Percentiles rank a stretch among this genome's conserved stretches.
phyloP scores from a whole-genome alignment of 1,284 basidiomycete species.

The Anthracocystis panici-leucophaei region DNA sequence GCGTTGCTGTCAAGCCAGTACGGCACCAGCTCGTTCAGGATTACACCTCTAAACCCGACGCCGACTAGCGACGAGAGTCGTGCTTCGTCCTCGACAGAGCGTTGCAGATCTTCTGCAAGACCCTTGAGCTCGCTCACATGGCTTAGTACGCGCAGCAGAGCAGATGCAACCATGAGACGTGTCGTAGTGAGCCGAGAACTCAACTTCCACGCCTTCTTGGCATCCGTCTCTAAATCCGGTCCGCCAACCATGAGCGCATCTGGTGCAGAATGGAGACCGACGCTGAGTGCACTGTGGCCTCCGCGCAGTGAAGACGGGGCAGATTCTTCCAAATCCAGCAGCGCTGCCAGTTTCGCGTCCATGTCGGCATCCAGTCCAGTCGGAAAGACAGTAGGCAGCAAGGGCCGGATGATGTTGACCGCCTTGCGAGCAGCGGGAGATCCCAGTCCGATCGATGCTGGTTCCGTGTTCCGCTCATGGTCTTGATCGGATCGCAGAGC shows the following conservation, averaged over 20 bases:
- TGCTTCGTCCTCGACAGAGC: conserved; percentile 29
- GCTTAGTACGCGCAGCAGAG: conserved; percentile 34
- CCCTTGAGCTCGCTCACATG: conserved; percentile 26
- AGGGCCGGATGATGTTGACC: conserved; percentile 51
- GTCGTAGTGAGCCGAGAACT: conserved; percentile 37
- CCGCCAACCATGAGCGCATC: conserved; percentile 37
- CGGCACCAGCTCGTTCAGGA: conserved; percentile 78
- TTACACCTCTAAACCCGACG: conserved; percentile 71
- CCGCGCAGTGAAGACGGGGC: neutral
- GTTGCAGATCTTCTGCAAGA: conserved; percentile 21
- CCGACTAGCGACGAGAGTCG: conserved; percentile 21
- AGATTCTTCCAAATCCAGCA: conserved; percentile 29
- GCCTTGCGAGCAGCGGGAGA: conserved; percentile 51
- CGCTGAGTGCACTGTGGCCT: conserved; percentile 11
- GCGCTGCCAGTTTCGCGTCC: conserved; percentile 29
- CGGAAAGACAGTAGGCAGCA: conserved; percentile 56
- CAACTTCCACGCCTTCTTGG: conserved; percentile 29
- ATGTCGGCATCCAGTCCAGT: conserved; percentile 32
- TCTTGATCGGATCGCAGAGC: conserved; percentile 23
- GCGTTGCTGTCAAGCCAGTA: conserved; percentile 66
- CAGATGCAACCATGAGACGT: conserved; percentile 28
- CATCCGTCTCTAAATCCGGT: neutral
- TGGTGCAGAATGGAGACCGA: conserved; percentile 31
- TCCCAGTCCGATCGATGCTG: conserved; percentile 18
- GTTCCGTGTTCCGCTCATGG: neutral